These are phyloP conservation scores for Wickerhamomyces kurtzmanii DNA, from an alignment of 805 yeast genomes.

Conservation along the genomic window DNA sequence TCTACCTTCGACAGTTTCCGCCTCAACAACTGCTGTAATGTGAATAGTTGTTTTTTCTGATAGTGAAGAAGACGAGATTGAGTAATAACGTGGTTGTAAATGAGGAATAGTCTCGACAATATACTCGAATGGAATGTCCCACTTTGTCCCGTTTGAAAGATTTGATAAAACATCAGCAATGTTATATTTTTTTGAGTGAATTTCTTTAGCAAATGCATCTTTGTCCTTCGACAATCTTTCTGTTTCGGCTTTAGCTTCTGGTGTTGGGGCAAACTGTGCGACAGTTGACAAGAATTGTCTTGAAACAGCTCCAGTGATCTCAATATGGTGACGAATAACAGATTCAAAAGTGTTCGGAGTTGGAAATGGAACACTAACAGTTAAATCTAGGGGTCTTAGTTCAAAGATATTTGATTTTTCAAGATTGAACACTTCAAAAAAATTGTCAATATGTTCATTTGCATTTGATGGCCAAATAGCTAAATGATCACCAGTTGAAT, in stretches of 20 bases:
- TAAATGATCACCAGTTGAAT: conserved; percentile 92
- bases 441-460: conserved; percentile 58
- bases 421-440: conserved; percentile 57
- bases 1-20: conserved; percentile 15
- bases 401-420: conserved; percentile 44
- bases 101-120: conserved; percentile 73
- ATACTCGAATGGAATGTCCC: conserved; percentile 84
- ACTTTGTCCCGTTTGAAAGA: conserved; percentile 55
- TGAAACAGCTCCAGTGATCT: conserved; percentile 87
- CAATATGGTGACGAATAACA: conserved; percentile 76
- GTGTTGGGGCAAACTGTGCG: conserved; percentile 74
- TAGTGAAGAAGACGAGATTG: conserved; percentile 84
- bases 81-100: conserved; percentile 90
- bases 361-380: conserved; percentile 55
- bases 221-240: conserved; percentile 55
- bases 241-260: conserved; percentile 30
- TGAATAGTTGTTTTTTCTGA: conserved; percentile 69
- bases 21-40: conserved; percentile 88
- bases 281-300: conserved; percentile 73
- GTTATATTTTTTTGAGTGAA: conserved; percentile 54
- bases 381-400: conserved; percentile 62
- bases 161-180: conserved; percentile 63
- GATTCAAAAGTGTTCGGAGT: conserved; percentile 86
- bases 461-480: conserved; percentile 94
- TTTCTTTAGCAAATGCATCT: conserved; percentile 52